Evolutionary conservation across 371 early-diverging fungal species (phyloP).

Genomic region (Lichtheimia hyalospora): DNA sequence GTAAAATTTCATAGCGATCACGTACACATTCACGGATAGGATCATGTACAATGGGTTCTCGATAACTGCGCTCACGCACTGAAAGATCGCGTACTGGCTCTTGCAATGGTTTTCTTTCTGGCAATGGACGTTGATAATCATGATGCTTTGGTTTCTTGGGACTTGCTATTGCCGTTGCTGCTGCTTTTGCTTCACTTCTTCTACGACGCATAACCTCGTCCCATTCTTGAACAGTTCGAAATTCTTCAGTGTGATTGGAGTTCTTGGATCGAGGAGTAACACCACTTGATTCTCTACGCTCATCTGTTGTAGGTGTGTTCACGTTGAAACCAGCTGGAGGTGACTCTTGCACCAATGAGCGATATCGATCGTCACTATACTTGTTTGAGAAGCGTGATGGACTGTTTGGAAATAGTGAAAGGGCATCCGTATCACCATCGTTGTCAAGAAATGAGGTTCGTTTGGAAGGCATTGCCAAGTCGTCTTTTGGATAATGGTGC

Average conservation of each 20-base stretch:
- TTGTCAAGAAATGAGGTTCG: neutral
- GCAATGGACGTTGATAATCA: neutral
- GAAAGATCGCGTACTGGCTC: too few relatives aligned
- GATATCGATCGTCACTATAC: conserved; percentile 15
- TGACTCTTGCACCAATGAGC: conserved; percentile 18
- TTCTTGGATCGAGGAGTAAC: neutral
- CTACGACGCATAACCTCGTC: neutral
- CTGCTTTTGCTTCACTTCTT: neutral
- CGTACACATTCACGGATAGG: neutral
- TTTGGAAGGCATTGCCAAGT: neutral
- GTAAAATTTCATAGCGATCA: too few relatives aligned
- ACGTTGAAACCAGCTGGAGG: conserved; percentile 14
- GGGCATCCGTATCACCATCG: neutral
- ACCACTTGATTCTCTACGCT: neutral
- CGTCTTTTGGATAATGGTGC: neutral
- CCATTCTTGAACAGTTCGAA: neutral
- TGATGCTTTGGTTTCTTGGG: neutral
- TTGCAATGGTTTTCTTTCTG: too few relatives aligned
- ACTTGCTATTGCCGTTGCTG: neutral
- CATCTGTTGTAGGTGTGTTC: conserved; percentile 10
- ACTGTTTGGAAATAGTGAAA: neutral
- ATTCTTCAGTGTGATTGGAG: neutral
- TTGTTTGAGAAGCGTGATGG: neutral
- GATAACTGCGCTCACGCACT: neutral
- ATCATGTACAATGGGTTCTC: too few relatives aligned